phyloP scores from a whole-genome alignment of 1,139 yeast genomes.

The Lizanozyma gosingica region DNA sequence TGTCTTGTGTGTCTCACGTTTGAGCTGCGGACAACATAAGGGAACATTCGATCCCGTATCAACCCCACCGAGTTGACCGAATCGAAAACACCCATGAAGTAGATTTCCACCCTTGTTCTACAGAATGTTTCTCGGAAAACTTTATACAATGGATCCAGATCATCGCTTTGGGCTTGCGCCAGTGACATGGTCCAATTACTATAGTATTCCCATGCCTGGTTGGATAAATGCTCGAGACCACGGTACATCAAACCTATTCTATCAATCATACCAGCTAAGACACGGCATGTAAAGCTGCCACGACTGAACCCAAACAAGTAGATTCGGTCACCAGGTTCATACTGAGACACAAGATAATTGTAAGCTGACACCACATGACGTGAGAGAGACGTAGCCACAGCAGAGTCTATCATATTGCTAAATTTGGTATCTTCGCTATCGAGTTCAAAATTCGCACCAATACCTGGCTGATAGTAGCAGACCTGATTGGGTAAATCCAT shows the following conservation, averaged over 20 bases:
- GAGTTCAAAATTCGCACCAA: slow-evolving; percentile 42
- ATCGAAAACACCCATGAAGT: slow-evolving; percentile 60
- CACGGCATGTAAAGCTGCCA: slow-evolving; percentile 58
- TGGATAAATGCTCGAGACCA: slow-evolving; percentile 46
- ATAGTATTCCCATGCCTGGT: slow-evolving; percentile 54
- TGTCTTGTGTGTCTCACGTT: slow-evolving; percentile 53
- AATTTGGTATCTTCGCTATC: slow-evolving; percentile 17
- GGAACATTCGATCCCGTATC: slow-evolving; percentile 46
- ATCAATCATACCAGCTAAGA: slow-evolving; percentile 55
- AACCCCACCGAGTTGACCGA: slow-evolving; percentile 59
- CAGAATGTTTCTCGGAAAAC: slow-evolving; percentile 48
- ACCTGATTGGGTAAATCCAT: slow-evolving; percentile 33
- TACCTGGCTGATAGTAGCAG: slow-evolving; percentile 61
- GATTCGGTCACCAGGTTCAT: slow-evolving; percentile 40
- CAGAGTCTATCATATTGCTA: slow-evolving; percentile 30
- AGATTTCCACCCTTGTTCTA: slow-evolving; percentile 31
- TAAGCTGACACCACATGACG: slow-evolving; percentile 51
- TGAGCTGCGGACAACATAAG: slow-evolving; percentile 41
- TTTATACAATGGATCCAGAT: slow-evolving; percentile 32
- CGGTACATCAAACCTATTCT: slow-evolving; percentile 45
- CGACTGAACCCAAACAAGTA: slow-evolving; percentile 56
- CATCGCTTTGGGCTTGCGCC: slow-evolving; percentile 38
- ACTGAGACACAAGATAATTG: slow-evolving; percentile 38
- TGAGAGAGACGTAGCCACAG: slow-evolving; percentile 45
- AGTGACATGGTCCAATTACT: slow-evolving; percentile 55